Evolutionary conservation across 306 rosid genomes (phyloP).

Genomic region (Boehmeria nivea): DNA sequence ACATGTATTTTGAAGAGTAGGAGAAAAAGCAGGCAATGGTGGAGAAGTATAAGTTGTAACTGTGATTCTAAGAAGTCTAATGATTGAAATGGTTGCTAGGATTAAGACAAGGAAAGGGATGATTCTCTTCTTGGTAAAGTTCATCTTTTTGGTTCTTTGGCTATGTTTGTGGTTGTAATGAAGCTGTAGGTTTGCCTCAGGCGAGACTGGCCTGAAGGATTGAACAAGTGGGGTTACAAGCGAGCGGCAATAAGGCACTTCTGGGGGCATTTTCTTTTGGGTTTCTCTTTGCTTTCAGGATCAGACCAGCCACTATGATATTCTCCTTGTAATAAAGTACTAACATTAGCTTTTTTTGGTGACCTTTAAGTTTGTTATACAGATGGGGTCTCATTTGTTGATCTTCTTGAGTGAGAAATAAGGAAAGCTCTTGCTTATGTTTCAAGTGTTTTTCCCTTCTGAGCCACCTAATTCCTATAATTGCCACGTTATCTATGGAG

Average conservation of each 20-base stretch:
- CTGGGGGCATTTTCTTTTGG: constrained; percentile 60
- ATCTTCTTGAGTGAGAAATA: constrained; percentile 52
- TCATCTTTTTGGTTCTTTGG: constrained; percentile 46
- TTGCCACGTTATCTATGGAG: constrained; percentile 17
- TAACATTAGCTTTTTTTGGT: constrained; percentile 18
- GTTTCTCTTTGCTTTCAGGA: constrained; percentile 23
- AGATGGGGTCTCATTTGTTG: constrained; percentile 9
- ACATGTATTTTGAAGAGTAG: constrained; percentile 24
- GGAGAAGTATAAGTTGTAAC: constrained; percentile 42
- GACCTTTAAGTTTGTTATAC: constrained; percentile 26
- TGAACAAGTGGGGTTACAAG: constrained; percentile 34
- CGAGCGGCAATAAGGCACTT: constrained; percentile 43
- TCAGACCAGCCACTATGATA: constrained; percentile 25
- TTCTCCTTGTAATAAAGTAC: constrained; percentile 16
- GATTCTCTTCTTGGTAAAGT: constrained; percentile 49
- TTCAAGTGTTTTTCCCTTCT: constrained; percentile 36
- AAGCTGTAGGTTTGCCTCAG: constrained; percentile 34
- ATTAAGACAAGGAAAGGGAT: constrained; percentile 57
- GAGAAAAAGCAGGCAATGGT: constrained; percentile 27
- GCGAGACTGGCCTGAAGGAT: constrained; percentile 35
- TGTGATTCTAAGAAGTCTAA: constrained; percentile 57
- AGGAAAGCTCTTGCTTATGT: constrained; percentile 65
- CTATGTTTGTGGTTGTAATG: constrained; percentile 26
- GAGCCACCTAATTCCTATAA: constrained; percentile 36
- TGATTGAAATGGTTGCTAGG: constrained; percentile 50